Evolutionary conservation across 257 asterid genomes (phyloP), one percentile per base, ranked within the genome.

Genomic region (Solanum virginianum): DNA sequence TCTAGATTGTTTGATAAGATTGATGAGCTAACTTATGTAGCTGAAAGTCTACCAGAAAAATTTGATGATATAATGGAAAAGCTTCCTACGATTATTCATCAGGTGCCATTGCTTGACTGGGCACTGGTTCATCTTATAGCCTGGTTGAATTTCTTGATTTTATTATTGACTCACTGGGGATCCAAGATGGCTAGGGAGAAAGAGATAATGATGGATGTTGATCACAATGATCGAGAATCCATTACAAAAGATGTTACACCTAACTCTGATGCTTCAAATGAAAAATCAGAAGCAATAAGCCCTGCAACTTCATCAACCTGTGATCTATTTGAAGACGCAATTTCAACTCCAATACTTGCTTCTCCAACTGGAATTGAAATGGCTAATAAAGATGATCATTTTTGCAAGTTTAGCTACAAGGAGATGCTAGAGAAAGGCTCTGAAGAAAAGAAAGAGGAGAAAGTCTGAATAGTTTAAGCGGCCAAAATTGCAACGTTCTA

Each of bases 341-440:
- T 70, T 57, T 55, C 93, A 10, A 88, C 92, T 49, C 90, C 92
- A 1, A 65, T 43, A 6, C 87, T 87, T 1, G 90, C 62, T 11
- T 71, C 86, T 18, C 39, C 85, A 3, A 53, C 22, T 68, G 71
- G 39, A 36, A 63, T 74, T 53, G n/a, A 5, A 41, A 82, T 8
- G 63, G 81, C 81, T 15, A 87, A 83, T 12, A 89, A 83, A 29
- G 32, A 26, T 0, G 86, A 84, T 29, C 10, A 20, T 20, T 57
- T 59, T 17, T 45, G 47, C 24, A 92, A 85, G 85, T 87, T 88
- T 72, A 90, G 85, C n/a, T 91, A 92, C 24, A 92, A 92, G 91
- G 94, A 90, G 51, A 72, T 89, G 22, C 90, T 91, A 2, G 87
- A 90, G 87, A 89, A 47, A 85, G 89, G 89, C 14, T 56, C 54